phyloP scores from a whole-genome alignment of 176 grass and related monocot species.

The Aegilops umbellulata region DNA sequence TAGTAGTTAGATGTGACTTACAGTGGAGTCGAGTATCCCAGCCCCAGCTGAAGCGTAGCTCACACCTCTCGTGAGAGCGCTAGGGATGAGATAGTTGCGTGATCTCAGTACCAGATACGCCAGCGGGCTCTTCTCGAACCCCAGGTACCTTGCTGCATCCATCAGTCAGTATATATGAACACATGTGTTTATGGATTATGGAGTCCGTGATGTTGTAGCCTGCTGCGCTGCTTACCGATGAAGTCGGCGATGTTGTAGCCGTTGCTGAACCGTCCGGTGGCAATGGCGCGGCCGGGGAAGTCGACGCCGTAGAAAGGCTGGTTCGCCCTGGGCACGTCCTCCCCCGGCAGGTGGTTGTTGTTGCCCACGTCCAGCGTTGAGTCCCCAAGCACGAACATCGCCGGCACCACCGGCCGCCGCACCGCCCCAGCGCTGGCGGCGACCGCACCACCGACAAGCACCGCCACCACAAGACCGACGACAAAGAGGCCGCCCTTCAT shows the following conservation, averaged over 20 bases:
- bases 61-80: neutral
- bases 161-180: no score
- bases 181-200: no score
- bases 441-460: neutral
- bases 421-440: neutral
- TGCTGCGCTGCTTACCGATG: slow-evolving; percentile 13
- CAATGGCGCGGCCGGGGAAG: slow-evolving; percentile 18
- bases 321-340: slow-evolving; percentile 31
- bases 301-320: slow-evolving; percentile 46
- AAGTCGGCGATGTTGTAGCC: slow-evolving; percentile 58
- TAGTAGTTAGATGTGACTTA: neutral
- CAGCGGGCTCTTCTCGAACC: slow-evolving; percentile 42
- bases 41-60: slow-evolving; percentile 55
- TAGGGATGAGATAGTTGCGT: neutral
- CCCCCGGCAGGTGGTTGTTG: slow-evolving; percentile 38
- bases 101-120: slow-evolving; percentile 30
- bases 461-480: no score
- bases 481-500: no score
- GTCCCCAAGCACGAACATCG: slow-evolving; percentile 44
- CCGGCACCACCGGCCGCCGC: slow-evolving; percentile 22
- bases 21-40: slow-evolving; percentile 49
- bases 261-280: slow-evolving; percentile 67
- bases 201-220: no score
- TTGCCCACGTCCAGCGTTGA: slow-evolving; percentile 52
- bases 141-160: slow-evolving; percentile 28